phyloP scores from a whole-genome alignment of 805 yeast species.

The Wickerhamiella sorbophila region DNA sequence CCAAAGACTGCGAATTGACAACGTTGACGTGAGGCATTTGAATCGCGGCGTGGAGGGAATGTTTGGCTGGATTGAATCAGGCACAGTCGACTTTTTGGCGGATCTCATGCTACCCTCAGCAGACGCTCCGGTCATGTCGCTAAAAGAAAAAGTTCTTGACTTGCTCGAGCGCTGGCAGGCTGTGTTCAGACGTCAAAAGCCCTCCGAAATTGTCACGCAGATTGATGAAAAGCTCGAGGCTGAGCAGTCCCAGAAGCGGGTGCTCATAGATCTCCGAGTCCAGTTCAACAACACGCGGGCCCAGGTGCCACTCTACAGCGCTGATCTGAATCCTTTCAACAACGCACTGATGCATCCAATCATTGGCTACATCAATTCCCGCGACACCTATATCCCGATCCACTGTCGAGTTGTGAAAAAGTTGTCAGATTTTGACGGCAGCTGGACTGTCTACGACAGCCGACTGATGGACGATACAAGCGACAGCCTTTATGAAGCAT shows the following conservation, averaged over 20 bases:
- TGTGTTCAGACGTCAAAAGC: slow-evolving; percentile 8
- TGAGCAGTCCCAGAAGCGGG: slow-evolving; percentile 35
- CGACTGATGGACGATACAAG: slow-evolving; percentile 82
- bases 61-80: slow-evolving; percentile 91
- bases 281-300: slow-evolving; percentile 80
- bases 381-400: slow-evolving; percentile 79
- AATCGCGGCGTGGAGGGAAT: slow-evolving; percentile 83
- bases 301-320: slow-evolving; percentile 69
- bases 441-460: slow-evolving; percentile 93
- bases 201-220: slow-evolving; percentile 18
- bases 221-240: slow-evolving; percentile 20
- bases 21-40: slow-evolving; percentile 73
- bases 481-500: slow-evolving; percentile 78
- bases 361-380: slow-evolving; percentile 85
- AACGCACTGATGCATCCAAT: slow-evolving; percentile 87
- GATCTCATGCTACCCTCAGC: slow-evolving; percentile 70
- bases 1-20: slow-evolving; percentile 72
- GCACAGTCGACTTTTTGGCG: slow-evolving; percentile 86
- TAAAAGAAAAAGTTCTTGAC: slow-evolving; percentile 25
- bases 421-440: slow-evolving; percentile 75
- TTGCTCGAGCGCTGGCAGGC: slow-evolving; percentile 30
- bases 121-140: slow-evolving; percentile 38
- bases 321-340: slow-evolving; percentile 83
- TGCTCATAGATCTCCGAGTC: slow-evolving; percentile 66
- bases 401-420: slow-evolving; percentile 68